A percentile compares a stretch with the other conserved stretches of the same genome.
Evolutionary conservation across 1,284 basidiomycete genomes (phyloP).

Genomic region (Taiwanofungus camphoratus): DNA sequence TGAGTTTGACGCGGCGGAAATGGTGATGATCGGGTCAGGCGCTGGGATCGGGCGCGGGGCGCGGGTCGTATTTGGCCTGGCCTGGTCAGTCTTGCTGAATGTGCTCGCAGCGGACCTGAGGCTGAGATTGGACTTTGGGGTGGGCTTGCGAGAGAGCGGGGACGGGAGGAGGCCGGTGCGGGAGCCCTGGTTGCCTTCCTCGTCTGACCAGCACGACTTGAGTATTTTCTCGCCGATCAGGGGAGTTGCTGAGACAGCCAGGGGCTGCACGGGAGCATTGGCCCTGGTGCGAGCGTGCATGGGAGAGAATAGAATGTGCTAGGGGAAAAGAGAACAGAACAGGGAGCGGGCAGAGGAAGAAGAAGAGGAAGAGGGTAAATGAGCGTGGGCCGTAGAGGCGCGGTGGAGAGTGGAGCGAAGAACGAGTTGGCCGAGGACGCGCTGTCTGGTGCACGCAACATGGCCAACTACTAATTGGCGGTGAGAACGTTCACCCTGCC

Average conservation of each 20-base stretch:
- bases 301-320: neutral
- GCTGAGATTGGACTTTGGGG: slow-evolving; percentile 20
- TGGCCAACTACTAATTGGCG: slow-evolving; percentile 11
- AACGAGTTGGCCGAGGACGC: slow-evolving; percentile 4
- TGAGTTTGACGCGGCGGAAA: slow-evolving; percentile 17
- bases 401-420: slow-evolving; percentile 13
- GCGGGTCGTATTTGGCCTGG: slow-evolving; percentile 12
- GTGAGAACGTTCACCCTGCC: slow-evolving; percentile 16
- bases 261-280: slow-evolving; percentile 23
- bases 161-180: slow-evolving; percentile 14
- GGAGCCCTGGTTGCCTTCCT: slow-evolving; percentile 14
- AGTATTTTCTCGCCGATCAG: slow-evolving; percentile 21
- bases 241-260: slow-evolving; percentile 27
- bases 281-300: slow-evolving; percentile 19
- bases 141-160: slow-evolving; percentile 18
- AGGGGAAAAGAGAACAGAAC: neutral
- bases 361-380: slow-evolving; percentile 10
- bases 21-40: slow-evolving; percentile 32
- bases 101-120: slow-evolving; percentile 20
- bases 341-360: slow-evolving; percentile 2
- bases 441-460: neutral
- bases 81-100: slow-evolving; percentile 5
- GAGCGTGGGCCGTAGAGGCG: slow-evolving; percentile 17
- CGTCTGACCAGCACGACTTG: slow-evolving; percentile 23
- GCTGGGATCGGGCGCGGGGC: slow-evolving; percentile 25